A percentile compares a stretch with the other conserved stretches of the same genome.
phyloP scores from a whole-genome alignment of 352 stramenopile species.

The Phytophthora brassicae region DNA sequence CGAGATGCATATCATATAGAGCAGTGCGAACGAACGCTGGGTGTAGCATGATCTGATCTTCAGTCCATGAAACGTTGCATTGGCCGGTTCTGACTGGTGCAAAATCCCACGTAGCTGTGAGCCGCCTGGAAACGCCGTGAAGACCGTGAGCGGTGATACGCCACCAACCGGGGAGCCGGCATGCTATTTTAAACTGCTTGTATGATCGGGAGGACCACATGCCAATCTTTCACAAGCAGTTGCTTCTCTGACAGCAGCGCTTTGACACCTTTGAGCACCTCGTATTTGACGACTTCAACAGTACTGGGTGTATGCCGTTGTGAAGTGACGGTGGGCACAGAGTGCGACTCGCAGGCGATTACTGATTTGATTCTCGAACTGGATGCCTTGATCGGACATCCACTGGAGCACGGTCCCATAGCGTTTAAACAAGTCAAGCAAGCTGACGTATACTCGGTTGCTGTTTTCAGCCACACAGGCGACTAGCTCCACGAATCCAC shows the following conservation, averaged over 20 bases:
- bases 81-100: not conserved
- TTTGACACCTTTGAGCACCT: not conserved
- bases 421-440: not conserved
- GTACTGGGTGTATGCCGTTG: not conserved
- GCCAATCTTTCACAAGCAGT: not conserved
- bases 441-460: not conserved
- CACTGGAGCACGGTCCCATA: not conserved
- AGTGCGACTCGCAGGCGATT: not conserved
- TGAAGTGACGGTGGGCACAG: not conserved
- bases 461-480: not conserved
- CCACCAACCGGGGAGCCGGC: not conserved
- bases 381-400: not conserved
- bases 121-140: not conserved
- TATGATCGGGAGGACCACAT: not conserved
- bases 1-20: not conserved
- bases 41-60: conserved; percentile 97
- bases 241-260: not conserved
- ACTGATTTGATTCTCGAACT: not conserved
- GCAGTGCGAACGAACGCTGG: conserved; percentile 93
- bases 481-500: not conserved
- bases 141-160: not conserved
- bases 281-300: not conserved
- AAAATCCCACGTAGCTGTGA: not conserved
- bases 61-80: conserved; percentile 86
- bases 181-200: not conserved